Evolutionary conservation across 2,329 filamentous ascomycete genomes (phyloP).

Genomic region (Diaporthe caulivora): DNA sequence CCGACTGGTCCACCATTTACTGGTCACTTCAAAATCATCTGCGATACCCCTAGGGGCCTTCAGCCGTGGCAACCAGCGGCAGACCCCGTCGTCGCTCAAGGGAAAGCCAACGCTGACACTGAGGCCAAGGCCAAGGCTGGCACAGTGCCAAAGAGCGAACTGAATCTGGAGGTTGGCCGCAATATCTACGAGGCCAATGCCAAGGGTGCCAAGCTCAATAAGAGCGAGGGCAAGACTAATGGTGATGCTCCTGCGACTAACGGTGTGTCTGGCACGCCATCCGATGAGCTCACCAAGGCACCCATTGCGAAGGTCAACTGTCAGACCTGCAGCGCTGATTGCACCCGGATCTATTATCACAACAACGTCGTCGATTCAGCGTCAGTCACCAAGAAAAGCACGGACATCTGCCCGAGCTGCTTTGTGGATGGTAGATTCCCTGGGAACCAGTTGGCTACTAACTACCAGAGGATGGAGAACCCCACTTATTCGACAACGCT

Average conservation of each 20-base stretch:
- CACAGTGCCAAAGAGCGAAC: conserved; percentile 78
- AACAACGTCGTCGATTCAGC: conserved; percentile 62
- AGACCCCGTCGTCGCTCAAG: conserved; percentile 74
- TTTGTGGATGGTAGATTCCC: conserved; percentile 88
- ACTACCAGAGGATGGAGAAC: conserved; percentile 92
- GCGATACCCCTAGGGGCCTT: conserved; percentile 93
- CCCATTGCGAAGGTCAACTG: conserved; percentile 82
- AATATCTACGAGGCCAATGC: conserved; percentile 96
- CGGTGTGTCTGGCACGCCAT: conserved; percentile 64
- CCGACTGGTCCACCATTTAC: conserved; percentile 97
- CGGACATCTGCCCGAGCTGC: conserved; percentile 92
- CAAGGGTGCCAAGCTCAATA: conserved; percentile 79
- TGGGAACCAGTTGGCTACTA: conserved; percentile 79
- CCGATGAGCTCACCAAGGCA: conserved; percentile 74
- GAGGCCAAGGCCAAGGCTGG: conserved; percentile 78
- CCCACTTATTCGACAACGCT: conserved; percentile 82
- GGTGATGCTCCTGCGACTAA: conserved; percentile 79
- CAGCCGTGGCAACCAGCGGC: conserved; percentile 95
- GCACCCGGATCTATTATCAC: conserved; percentile 74
- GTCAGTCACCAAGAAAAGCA: conserved; percentile 76
- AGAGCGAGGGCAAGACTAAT: conserved; percentile 78
- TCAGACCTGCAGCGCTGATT: conserved; percentile 92
- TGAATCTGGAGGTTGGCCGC: conserved; percentile 92
- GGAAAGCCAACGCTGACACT: conserved; percentile 74
- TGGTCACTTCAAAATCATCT: conserved; percentile 95